Evolutionary conservation across 129 eudicot genomes (phyloP), one percentile per base, ranked within the genome.

Genomic region (Calendula officinalis): DNA sequence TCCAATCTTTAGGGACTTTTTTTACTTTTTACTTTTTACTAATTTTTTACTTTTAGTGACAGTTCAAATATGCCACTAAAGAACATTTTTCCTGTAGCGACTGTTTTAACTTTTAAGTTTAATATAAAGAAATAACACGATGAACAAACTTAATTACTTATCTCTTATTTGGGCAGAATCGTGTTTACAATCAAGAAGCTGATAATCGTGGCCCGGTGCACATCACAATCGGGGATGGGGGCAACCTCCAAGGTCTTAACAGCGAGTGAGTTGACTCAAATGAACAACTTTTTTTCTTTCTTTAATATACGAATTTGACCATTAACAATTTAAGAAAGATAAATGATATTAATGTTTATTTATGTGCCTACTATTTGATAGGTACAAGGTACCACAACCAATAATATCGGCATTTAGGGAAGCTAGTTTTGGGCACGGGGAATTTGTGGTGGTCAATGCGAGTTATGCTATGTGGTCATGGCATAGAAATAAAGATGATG

Each of bases 381-480:
- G 95, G 63, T 87, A 83, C 37, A 58, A 11, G 13, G 71, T 79
- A 42, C 88, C 88, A 16, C 76, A 77, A 49, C 95, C 88, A 44
- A 66, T 32, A 0, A 68, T 75, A 41, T 89, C 94, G 0, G 64
- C 66, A 0, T 89, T 82, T 8, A 75, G 96, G 54, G 96, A 89
- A 56, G 90, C 94, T n/a, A 89, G 94, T 52, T 89, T 85, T 33
- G 96, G 96, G 56, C 96, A 89, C 52, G 94, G 94, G n/a, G 34
- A 66, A 17, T 44, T 89, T 0, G 64, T 68, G 42, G 61, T 84
- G 43, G 67, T 79, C 13, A 88, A 88, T 62, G 73, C 68, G 51
- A 88, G 70, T 22, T 84, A 82, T 72, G 92, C 84, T 0, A 30
- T 7, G 16, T 88, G 96, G 96, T 55, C 77, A 3, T 88, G 96